phyloP scores from a whole-genome alignment of 2,329 filamentous ascomycete species.

The Pseudocercospora vitis region DNA sequence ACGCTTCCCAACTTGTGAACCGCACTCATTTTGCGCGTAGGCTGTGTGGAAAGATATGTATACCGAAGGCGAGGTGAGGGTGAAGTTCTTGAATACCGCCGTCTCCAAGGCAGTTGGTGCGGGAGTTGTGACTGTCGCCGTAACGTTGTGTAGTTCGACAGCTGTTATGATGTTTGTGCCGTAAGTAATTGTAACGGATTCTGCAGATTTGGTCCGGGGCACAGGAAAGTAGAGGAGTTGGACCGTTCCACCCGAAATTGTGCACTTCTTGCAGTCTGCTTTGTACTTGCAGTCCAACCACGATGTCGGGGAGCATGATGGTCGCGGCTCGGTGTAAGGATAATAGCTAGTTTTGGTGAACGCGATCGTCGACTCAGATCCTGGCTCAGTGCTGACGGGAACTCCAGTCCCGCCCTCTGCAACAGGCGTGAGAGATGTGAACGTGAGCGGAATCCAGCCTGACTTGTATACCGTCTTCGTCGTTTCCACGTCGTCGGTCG shows the following conservation, averaged over 20 bases:
- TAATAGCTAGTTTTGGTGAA: neutral
- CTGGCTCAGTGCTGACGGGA: neutral
- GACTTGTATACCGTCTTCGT: neutral
- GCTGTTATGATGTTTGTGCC: neutral
- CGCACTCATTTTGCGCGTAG: slow-evolving; percentile 23
- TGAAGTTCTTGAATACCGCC: slow-evolving; percentile 21
- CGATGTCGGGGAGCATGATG: neutral
- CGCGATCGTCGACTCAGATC: neutral
- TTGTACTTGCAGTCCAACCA: slow-evolving; percentile 9
- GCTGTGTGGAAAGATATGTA: slow-evolving; percentile 28
- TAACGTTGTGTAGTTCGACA: neutral
- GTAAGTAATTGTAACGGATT: neutral
- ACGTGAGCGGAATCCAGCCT: neutral
- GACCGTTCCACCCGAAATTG: slow-evolving; percentile 23
- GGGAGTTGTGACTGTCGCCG: neutral
- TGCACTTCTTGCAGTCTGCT: slow-evolving; percentile 16
- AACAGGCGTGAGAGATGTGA: neutral
- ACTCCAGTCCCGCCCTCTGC: neutral
- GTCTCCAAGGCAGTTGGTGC: slow-evolving; percentile 8
- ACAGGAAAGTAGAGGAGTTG: slow-evolving; percentile 24
- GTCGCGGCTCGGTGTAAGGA: neutral
- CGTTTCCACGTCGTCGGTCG: neutral
- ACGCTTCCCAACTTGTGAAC: slow-evolving; percentile 16
- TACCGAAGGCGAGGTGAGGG: slow-evolving; percentile 27
- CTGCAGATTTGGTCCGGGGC: neutral